A percentile compares a stretch with the other conserved stretches of the same genome.
Conservation (phyloP, 352 stramenopile species). For the Phytophthora hybrid region DNA sequence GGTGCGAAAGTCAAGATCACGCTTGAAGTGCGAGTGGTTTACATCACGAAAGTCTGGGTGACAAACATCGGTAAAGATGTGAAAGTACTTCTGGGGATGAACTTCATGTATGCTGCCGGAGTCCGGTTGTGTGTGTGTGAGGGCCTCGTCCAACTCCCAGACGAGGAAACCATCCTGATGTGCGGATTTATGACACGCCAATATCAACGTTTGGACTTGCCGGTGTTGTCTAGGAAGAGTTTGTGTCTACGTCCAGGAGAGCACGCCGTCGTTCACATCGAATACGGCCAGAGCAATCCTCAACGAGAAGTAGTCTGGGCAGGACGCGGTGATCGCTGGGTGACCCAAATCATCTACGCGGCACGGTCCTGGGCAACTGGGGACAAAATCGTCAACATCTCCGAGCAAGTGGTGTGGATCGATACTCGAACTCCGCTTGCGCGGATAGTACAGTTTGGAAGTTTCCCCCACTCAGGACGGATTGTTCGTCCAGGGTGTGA, state of each 20-base stretch:
- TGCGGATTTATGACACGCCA: neutral
- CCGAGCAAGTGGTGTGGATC: neutral
- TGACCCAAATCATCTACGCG: neutral
- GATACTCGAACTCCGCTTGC: neutral
- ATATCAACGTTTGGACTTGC: neutral
- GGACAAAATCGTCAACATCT: neutral
- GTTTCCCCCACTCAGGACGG: too few relatives aligned
- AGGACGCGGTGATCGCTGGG: neutral
- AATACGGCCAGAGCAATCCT: neutral
- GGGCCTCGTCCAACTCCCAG: too few relatives aligned
- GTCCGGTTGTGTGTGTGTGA: too few relatives aligned
- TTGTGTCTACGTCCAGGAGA: neutral
- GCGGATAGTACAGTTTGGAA: too few relatives aligned
- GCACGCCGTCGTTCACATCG: neutral
- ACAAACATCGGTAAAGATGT: too few relatives aligned
- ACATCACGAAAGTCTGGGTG: too few relatives aligned
- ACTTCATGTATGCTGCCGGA: too few relatives aligned
- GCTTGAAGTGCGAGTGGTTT: too few relatives aligned
- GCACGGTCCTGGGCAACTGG: neutral
- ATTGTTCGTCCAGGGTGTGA: too few relatives aligned
- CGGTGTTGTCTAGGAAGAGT: neutral
- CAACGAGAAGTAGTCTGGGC: neutral
- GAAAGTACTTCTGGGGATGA: too few relatives aligned
- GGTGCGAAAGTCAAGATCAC: too few relatives aligned
- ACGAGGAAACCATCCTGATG: neutral